A percentile compares a stretch with the other conserved stretches of the same genome.
These are phyloP conservation scores for Aureobasidium lini DNA, from an alignment of 2,329 filamentous ascomycete genomes.

Conservation along the genomic window DNA sequence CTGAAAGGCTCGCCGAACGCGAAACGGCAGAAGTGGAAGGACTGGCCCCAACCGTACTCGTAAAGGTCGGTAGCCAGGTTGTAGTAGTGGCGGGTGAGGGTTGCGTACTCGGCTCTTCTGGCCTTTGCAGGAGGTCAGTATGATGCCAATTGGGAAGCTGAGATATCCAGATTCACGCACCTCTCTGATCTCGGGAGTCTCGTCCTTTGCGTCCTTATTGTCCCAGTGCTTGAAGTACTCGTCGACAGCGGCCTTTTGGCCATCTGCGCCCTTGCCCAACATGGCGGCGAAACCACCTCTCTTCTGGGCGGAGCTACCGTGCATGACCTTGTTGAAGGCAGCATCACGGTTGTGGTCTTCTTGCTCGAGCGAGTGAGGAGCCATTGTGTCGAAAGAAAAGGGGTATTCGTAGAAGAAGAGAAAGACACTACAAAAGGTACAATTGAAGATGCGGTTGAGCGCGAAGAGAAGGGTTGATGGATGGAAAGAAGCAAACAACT, in stretches of 20 bases:
- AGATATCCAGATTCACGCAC: slow-evolving; percentile 25
- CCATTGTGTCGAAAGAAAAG: slow-evolving; percentile 17
- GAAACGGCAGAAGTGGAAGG: slow-evolving; percentile 97
- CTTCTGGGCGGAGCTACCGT: slow-evolving; percentile 69
- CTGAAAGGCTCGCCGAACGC: slow-evolving; percentile 77
- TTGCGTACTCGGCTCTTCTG: slow-evolving; percentile 75
- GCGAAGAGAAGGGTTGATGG: slow-evolving; percentile 12
- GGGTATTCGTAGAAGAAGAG: neutral
- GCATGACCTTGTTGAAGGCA: slow-evolving; percentile 78
- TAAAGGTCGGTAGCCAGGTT: slow-evolving; percentile 44
- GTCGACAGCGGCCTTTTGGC: slow-evolving; percentile 74
- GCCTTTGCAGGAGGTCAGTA: slow-evolving; percentile 28
- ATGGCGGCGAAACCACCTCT: slow-evolving; percentile 75
- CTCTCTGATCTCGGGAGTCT: slow-evolving; percentile 77
- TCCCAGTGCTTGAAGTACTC: slow-evolving; percentile 98
- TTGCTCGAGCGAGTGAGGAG: slow-evolving; percentile 32
- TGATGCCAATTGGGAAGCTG: neutral
- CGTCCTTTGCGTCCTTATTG: slow-evolving; percentile 67
- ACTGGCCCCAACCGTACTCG: slow-evolving; percentile 94
- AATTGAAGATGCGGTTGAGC: slow-evolving; percentile 7
- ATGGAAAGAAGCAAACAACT: neutral
- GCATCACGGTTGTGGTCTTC: slow-evolving; percentile 39
- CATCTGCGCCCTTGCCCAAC: slow-evolving; percentile 70
- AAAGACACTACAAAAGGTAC: slow-evolving; percentile 9
- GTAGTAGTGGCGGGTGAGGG: slow-evolving; percentile 76